These are phyloP conservation scores for Eucalyptus erythrocorys DNA, from an alignment of 345 rosid species.

Conservation along the genomic window DNA sequence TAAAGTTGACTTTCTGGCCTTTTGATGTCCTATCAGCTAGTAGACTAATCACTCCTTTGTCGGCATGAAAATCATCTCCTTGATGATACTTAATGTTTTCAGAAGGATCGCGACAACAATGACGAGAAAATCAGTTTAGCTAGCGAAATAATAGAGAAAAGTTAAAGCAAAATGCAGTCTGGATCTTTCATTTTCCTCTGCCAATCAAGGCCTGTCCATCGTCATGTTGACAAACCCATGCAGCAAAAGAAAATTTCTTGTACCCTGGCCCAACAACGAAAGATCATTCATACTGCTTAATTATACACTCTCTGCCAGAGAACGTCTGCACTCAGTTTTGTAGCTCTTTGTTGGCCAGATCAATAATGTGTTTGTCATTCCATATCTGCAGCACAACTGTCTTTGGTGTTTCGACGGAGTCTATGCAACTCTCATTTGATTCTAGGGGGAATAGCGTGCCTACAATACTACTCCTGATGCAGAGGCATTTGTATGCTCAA, in stretches of 20 bases:
- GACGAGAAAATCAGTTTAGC: not conserved
- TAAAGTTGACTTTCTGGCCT: not conserved
- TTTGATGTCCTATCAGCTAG: not conserved
- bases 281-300: not conserved
- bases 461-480: conserved; percentile 75
- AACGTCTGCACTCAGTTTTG: not conserved
- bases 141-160: not conserved
- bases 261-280: not conserved
- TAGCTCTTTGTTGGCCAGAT: not conserved
- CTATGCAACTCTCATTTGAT: conserved; percentile 94
- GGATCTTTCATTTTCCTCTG: not conserved
- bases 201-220: not conserved
- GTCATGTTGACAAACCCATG: not conserved
- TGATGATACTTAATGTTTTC: not conserved
- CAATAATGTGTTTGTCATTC: not conserved
- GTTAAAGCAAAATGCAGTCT: not conserved
- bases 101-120: not conserved
- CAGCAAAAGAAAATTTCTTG: not conserved
- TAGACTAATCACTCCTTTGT: not conserved
- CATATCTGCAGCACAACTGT: conserved; percentile 63
- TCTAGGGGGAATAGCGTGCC: conserved; percentile 94
- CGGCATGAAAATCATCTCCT: not conserved
- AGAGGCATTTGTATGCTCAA: conserved; percentile 67
- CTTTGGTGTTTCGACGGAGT: conserved; percentile 94
- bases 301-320: not conserved